Evolutionary conservation across 805 yeast genomes (phyloP).

Genomic region (Torulaspora delbrueckii): DNA sequence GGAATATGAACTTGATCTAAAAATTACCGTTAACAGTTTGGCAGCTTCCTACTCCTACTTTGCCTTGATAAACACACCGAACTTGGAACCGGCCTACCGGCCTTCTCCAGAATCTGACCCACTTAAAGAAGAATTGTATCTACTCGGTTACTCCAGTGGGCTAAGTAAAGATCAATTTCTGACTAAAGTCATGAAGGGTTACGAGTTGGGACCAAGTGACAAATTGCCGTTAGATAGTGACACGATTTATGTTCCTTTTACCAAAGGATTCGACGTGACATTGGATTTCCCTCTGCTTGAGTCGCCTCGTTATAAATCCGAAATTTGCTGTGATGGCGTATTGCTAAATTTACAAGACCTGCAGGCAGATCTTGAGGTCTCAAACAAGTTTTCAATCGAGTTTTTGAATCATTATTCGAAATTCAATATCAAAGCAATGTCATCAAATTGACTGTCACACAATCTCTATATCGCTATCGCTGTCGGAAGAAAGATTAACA

Average conservation of each 20-base stretch:
- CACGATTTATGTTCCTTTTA: slow-evolving; percentile 16
- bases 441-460: slow-evolving; percentile 14
- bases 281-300: slow-evolving; percentile 7
- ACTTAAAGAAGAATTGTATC: slow-evolving; percentile 19
- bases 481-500: slow-evolving; percentile 10
- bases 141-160: slow-evolving; percentile 23
- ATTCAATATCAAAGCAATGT: slow-evolving; percentile 12
- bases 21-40: slow-evolving; percentile 9
- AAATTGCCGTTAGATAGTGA: slow-evolving; percentile 13
- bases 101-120: slow-evolving; percentile 33
- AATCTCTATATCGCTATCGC: slow-evolving; percentile 35
- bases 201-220: slow-evolving; percentile 15
- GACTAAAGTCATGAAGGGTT: slow-evolving; percentile 28
- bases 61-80: slow-evolving; percentile 28
- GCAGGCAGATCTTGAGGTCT: background rate
- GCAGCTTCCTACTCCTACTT: slow-evolving; percentile 24
- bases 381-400: slow-evolving; percentile 11
- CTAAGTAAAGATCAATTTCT: slow-evolving; percentile 13
- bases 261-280: slow-evolving; percentile 15
- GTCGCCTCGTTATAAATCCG: slow-evolving; percentile 14
- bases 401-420: slow-evolving; percentile 12
- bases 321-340: slow-evolving; percentile 33
- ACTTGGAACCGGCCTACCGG: slow-evolving; percentile 27
- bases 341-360: slow-evolving; percentile 21
- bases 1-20: slow-evolving; percentile 30